Evolutionary conservation across 768 basidiomycete species (phyloP), one percentile per base, ranked within the genome.

Genomic region (Rhodotorula paludigena): DNA sequence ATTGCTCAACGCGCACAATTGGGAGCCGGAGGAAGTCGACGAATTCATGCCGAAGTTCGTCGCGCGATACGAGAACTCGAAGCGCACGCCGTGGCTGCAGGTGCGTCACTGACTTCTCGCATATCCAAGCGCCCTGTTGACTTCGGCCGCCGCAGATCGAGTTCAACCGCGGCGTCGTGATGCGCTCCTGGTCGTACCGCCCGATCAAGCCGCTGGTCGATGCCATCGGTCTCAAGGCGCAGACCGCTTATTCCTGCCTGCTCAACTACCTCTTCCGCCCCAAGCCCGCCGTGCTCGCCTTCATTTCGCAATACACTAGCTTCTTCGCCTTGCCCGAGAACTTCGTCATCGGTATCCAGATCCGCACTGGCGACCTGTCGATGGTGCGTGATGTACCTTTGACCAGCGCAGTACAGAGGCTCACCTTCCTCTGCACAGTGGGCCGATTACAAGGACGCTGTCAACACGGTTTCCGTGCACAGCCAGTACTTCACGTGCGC

Each of bases 191-290:
- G 58, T 47, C 28, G 23, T 66, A 66, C 47, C 30, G n/a, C 5
- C 3, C 36, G 1, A 28, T 61, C 44, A 41, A 35, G 5, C 62
- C 47, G 5, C 47, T 16, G 15, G 57, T 71, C 42, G 61, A 66
- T 3, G 12, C 38, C 1, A 53, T 67, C 36, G 69, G 69, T 0
- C 12, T 71, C 5, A 52, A 63, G 25, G 11, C 57, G 35, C n/a
- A 7, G 3, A 63, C 64, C 7, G 57, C 65, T 35, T 71, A 67
- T 44, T 60, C 69, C 3, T 71, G 65, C 49, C 48, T 71, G 12
- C 55, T 67, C 47, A 60, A 60, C 36, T 71, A 66, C 55, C 69
- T 71, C 44, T 32, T 71, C 18, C 57, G 69, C 2, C 69, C 69
- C 0, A 71, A 71, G 23, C 53, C 62, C 9, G 57, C 62, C 30